These are phyloP conservation scores for Circinella umbellata DNA, from an alignment of 371 early-diverging fungal species.

Conservation along the genomic window DNA sequence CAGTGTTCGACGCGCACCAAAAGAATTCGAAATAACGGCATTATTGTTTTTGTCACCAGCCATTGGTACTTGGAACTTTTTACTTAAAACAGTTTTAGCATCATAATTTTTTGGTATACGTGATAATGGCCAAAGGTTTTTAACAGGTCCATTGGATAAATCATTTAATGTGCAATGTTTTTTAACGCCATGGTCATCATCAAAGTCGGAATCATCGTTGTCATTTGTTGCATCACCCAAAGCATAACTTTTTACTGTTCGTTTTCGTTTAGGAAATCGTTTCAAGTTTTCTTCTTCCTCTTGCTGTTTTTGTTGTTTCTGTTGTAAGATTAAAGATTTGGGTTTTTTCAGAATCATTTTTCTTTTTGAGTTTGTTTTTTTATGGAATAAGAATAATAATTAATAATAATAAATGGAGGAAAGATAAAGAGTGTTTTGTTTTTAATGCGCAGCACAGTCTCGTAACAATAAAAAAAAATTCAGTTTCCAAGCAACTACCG, in stretches of 20 bases:
- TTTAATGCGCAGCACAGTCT: no score
- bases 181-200: slow-evolving; percentile 23
- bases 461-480: no score
- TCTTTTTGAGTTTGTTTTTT: neutral
- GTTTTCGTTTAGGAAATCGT: slow-evolving; percentile 23
- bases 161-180: slow-evolving; percentile 18
- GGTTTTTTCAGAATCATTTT: slow-evolving; percentile 31
- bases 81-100: slow-evolving; percentile 31
- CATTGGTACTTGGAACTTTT: slow-evolving; percentile 47
- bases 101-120: slow-evolving; percentile 37
- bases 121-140: slow-evolving; percentile 22
- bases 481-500: no score
- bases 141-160: slow-evolving; percentile 21
- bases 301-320: slow-evolving; percentile 6
- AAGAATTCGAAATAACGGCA: neutral
- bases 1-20: slow-evolving; percentile 45
- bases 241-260: slow-evolving; percentile 17
- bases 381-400: no score
- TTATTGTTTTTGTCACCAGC: slow-evolving; percentile 1
- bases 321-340: slow-evolving; percentile 17
- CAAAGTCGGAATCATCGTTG: slow-evolving; percentile 35
- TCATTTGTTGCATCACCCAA: slow-evolving; percentile 12
- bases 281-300: neutral
- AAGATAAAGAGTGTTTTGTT: no score
- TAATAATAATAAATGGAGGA: no score